Conservation (phyloP, 2,329 filamentous ascomycete genomes). For the Fusarium chuoi region DNA sequence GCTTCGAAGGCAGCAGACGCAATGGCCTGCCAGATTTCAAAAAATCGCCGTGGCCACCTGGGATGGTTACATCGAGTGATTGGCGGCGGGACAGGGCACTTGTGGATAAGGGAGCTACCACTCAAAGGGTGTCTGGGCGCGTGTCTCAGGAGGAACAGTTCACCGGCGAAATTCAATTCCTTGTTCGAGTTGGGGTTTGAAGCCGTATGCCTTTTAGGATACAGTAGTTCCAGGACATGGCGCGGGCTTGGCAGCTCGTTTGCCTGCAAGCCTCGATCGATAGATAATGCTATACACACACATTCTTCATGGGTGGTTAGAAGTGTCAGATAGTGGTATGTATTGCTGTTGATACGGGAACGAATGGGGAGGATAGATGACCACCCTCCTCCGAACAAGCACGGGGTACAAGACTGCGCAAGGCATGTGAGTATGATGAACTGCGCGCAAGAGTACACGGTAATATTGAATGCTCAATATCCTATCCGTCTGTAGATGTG, state of each 20-base stretch:
- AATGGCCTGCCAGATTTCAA: constrained; percentile 45
- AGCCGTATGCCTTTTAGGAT: constrained; percentile 12
- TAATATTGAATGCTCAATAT: not conserved
- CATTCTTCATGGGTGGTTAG: constrained; percentile 17
- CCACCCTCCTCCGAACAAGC: constrained; percentile 26
- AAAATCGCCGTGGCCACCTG: constrained; percentile 42
- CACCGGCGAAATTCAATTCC: constrained; percentile 39
- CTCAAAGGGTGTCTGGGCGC: constrained; percentile 42
- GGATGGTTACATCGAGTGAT: constrained; percentile 44
- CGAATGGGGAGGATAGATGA: constrained; percentile 27
- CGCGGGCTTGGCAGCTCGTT: constrained; percentile 32
- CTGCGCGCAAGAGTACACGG: constrained; percentile 23
- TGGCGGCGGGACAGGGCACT: constrained; percentile 28
- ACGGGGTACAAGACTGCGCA: constrained; percentile 4
- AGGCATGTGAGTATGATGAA: constrained; percentile 39
- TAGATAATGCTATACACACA: constrained; percentile 14
- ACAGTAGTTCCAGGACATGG: constrained; percentile 21
- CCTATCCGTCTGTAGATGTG: not conserved
- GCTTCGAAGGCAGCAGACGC: constrained; percentile 36
- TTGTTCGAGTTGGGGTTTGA: constrained; percentile 27
- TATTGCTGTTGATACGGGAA: constrained; percentile 5
- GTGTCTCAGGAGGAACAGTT: constrained; percentile 43
- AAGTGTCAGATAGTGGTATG: constrained; percentile 4
- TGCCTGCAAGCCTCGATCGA: constrained; percentile 33
- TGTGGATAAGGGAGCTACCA: constrained; percentile 39